Percentiles rank a stretch among this genome's conserved stretches.
Conservation (phyloP, 2,329 filamentous ascomycete species). For the Epichloe gansuensis region DNA sequence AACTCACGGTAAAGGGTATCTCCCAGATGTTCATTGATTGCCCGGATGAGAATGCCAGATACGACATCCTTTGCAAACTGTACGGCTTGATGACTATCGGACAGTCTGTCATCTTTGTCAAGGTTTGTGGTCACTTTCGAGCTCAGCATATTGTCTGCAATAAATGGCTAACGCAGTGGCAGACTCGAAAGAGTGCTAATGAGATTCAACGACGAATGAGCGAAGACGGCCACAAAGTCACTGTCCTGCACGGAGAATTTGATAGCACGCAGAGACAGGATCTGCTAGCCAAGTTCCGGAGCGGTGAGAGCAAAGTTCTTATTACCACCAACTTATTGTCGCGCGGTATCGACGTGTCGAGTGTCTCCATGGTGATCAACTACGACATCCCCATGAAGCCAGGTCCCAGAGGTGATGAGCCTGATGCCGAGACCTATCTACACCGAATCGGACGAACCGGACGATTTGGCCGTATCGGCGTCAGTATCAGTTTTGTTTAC, state of each 20-base stretch:
- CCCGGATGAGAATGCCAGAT: constrained; percentile 68
- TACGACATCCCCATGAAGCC: constrained; percentile 70
- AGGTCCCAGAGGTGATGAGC: constrained; percentile 53
- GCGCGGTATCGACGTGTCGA: constrained; percentile 85
- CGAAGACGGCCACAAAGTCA: constrained; percentile 81
- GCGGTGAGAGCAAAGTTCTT: constrained; percentile 80
- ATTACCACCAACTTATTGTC: constrained; percentile 96
- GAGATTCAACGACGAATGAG: constrained; percentile 80
- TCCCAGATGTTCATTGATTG: constrained; percentile 98
- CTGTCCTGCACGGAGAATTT: constrained; percentile 75
- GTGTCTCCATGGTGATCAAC: constrained; percentile 95
- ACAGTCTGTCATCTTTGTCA: constrained; percentile 96
- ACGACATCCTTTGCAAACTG: constrained; percentile 75
- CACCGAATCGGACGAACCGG: constrained; percentile 96
- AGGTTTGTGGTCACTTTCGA: constrained; percentile 36
- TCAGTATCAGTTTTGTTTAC: constrained; percentile 89
- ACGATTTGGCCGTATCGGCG: constrained; percentile 90
- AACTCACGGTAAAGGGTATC: constrained; percentile 92
- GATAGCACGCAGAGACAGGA: constrained; percentile 73
- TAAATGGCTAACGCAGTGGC: constrained; percentile 8
- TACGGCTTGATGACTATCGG: constrained; percentile 95
- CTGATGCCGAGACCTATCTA: constrained; percentile 90
- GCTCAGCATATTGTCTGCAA: background rate
- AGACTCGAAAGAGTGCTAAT: constrained; percentile 76
- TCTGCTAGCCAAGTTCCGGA: constrained; percentile 77